Conservation (phyloP, 306 rosid species). For the Ziziphus jujuba region DNA sequence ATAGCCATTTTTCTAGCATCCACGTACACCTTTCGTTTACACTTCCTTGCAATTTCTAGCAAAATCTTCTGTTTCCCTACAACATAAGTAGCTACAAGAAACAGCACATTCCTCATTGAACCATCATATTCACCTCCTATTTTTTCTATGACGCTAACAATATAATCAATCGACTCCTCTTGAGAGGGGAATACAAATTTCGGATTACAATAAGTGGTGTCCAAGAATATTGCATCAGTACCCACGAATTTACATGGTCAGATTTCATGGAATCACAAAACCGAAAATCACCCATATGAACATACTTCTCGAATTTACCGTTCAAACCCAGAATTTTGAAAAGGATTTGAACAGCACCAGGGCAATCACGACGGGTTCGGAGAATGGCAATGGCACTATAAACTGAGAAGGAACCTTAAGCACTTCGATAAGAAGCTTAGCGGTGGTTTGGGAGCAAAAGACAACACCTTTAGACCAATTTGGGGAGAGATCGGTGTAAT, state of each 20-base stretch:
- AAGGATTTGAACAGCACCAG: slow-evolving; percentile 87
- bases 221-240: slow-evolving; percentile 73
- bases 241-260: slow-evolving; percentile 51
- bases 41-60: slow-evolving; percentile 64
- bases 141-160: slow-evolving; percentile 45
- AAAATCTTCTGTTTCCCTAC: slow-evolving; percentile 90
- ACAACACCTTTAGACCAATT: too few species aligned
- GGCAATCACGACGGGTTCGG: slow-evolving; percentile 26
- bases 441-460: too few species aligned
- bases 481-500: too few species aligned
- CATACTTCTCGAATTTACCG: slow-evolving; percentile 47
- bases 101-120: slow-evolving; percentile 45
- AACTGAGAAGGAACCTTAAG: slow-evolving; percentile 48
- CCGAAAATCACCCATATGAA: slow-evolving; percentile 91
- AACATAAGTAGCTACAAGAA: slow-evolving; percentile 91
- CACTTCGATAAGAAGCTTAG: too few species aligned
- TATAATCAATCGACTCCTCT: slow-evolving; percentile 65
- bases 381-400: slow-evolving; percentile 50
- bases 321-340: slow-evolving; percentile 42
- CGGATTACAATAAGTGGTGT: slow-evolving; percentile 81
- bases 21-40: slow-evolving; percentile 61
- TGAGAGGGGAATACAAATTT: slow-evolving; percentile 76
- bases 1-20: slow-evolving; percentile 76
- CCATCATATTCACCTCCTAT: slow-evolving; percentile 34
- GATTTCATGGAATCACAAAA: slow-evolving; percentile 46